phyloP scores from a whole-genome alignment of 106 monocot genomes.

The Platanthera guangdongensis region DNA sequence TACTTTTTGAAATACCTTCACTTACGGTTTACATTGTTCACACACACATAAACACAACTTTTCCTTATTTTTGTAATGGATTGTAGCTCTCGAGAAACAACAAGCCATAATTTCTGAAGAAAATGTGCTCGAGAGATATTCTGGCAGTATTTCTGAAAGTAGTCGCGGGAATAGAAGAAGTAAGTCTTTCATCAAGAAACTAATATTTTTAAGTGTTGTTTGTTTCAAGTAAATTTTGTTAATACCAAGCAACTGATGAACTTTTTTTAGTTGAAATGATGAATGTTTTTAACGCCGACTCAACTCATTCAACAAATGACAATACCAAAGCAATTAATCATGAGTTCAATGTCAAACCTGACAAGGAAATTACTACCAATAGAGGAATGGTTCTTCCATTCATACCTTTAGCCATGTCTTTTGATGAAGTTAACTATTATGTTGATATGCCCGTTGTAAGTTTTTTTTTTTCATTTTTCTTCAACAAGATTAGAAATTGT shows the following conservation, averaged over 20 bases:
- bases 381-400: constrained; percentile 75
- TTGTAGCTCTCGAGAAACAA: constrained; percentile 32
- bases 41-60: neutral
- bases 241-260: neutral
- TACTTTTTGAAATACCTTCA: too few species aligned
- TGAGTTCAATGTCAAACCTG: neutral
- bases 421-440: constrained; percentile 51
- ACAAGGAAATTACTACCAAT: constrained; percentile 9
- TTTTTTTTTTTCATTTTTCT: neutral
- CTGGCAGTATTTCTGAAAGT: neutral
- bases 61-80: neutral
- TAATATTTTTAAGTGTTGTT: neutral
- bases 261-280: constrained; percentile 29
- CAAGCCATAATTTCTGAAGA: constrained; percentile 56
- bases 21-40: too few species aligned
- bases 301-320: neutral
- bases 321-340: neutral
- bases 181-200: neutral
- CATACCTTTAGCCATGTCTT: constrained; percentile 54
- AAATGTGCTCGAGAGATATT: neutral
- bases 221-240: too few species aligned
- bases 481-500: too few species aligned
- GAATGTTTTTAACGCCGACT: neutral
- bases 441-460: constrained; percentile 69
- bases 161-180: neutral